phyloP scores from a whole-genome alignment of 2,329 filamentous ascomycete species.

The Helotiales sp. region DNA sequence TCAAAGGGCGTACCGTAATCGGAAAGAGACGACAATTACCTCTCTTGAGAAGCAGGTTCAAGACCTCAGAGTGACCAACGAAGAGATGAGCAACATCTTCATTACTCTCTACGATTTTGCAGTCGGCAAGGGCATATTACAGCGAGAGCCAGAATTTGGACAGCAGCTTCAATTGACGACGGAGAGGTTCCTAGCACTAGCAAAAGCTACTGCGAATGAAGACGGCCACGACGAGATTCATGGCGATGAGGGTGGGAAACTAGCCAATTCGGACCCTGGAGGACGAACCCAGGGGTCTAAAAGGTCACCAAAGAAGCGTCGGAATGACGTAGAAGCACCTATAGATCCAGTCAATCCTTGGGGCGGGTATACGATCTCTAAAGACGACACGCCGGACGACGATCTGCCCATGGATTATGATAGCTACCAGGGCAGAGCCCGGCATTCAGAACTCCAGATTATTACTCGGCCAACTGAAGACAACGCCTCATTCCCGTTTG shows the following conservation, averaged over 20 bases:
- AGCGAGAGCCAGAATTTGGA: constrained; percentile 60
- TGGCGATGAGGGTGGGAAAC: constrained; percentile 27
- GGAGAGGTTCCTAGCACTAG: constrained; percentile 61
- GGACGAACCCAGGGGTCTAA: constrained; percentile 15
- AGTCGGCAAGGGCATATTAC: constrained; percentile 60
- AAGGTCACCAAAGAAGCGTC: constrained; percentile 9
- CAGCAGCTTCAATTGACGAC: constrained; percentile 61
- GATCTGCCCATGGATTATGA: constrained; percentile 27
- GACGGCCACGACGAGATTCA: constrained; percentile 40
- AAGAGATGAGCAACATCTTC: constrained; percentile 77
- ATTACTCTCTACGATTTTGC: constrained; percentile 68
- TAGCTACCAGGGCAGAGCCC: constrained; percentile 20
- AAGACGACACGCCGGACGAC: constrained; percentile 27
- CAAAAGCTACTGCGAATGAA: constrained; percentile 53
- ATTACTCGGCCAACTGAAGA: constrained; percentile 56
- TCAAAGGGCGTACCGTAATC: constrained; percentile 81
- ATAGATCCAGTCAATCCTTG: constrained; percentile 20
- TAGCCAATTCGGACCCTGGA: constrained; percentile 12
- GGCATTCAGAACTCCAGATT: constrained; percentile 50
- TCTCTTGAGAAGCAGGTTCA: constrained; percentile 73
- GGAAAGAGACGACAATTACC: constrained; percentile 82
- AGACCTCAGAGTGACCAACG: constrained; percentile 69
- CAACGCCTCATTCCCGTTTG: constrained; percentile 59
- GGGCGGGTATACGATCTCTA: constrained; percentile 38
- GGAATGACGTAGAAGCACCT: constrained; percentile 4